Conservation (phyloP, 345 rosid genomes). For the Punica granatum region DNA sequence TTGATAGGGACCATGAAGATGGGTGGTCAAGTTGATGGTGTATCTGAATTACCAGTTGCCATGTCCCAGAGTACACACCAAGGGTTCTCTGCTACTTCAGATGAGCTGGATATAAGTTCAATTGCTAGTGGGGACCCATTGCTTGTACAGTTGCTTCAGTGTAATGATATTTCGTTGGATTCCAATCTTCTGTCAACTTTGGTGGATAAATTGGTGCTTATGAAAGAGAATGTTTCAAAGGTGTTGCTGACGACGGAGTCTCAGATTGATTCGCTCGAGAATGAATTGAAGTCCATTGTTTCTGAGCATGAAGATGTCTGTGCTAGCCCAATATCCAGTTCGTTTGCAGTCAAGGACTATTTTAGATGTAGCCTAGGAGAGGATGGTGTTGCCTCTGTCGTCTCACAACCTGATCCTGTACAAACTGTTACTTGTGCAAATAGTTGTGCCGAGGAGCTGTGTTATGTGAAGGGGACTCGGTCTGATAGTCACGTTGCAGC, state of each 20-base stretch:
- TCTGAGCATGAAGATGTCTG: conserved; percentile 27
- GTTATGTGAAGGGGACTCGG: conserved; percentile 34
- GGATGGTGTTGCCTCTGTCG: conserved; percentile 19
- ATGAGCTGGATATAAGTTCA: conserved; percentile 52
- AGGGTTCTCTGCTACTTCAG: conserved; percentile 50
- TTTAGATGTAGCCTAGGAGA: conserved; percentile 21
- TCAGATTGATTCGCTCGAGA: conserved; percentile 87
- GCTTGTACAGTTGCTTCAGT: conserved; percentile 55
- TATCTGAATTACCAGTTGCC: conserved; percentile 53
- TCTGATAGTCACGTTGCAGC: conserved; percentile 58
- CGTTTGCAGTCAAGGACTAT: conserved; percentile 18
- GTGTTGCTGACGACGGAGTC: conserved; percentile 67
- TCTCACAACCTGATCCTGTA: conserved; percentile 35
- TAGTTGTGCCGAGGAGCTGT: conserved; percentile 22
- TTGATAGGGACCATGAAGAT: conserved; percentile 33
- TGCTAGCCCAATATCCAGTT: conserved; percentile 22
- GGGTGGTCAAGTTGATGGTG: conserved; percentile 45
- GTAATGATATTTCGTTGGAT: conserved; percentile 51
- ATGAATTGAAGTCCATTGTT: conserved; percentile 49
- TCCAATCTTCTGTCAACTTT: conserved; percentile 49
- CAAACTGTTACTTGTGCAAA: conserved; percentile 31
- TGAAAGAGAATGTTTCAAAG: conserved; percentile 62
- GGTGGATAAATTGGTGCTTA: conserved; percentile 50
- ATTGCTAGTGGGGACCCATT: conserved; percentile 49
- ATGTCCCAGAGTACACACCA: conserved; percentile 48